A percentile compares a stretch with the other conserved stretches of the same genome.
Evolutionary conservation across 176 grass and related monocot species (phyloP).

Genomic region (Triticum dicoccoides): DNA sequence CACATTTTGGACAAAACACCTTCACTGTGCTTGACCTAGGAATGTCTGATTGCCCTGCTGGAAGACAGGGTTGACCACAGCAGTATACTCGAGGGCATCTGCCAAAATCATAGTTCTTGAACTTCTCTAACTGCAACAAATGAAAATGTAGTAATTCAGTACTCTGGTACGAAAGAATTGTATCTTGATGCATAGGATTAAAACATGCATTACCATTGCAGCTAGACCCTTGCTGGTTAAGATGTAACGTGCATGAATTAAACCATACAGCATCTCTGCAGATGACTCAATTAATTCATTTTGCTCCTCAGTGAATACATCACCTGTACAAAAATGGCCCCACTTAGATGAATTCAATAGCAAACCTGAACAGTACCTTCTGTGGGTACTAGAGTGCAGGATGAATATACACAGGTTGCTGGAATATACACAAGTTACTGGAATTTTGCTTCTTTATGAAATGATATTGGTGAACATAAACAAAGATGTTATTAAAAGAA

Average conservation of each 20-base stretch:
- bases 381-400: conserved; percentile 4
- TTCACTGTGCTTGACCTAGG: conserved; percentile 91
- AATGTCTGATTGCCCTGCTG: conserved; percentile 91
- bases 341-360: conserved; percentile 9
- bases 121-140: conserved; percentile 80
- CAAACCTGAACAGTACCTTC: conserved; percentile 14
- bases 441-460: conserved; percentile 20
- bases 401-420: background rate
- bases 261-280: conserved; percentile 96
- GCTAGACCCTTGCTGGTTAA: conserved; percentile 93
- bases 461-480: conserved; percentile 24
- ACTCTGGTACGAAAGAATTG: background rate
- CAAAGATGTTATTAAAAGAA: conserved; percentile 7
- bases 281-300: conserved; percentile 92
- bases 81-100: conserved; percentile 96
- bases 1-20: conserved; percentile 96
- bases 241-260: conserved; percentile 91
- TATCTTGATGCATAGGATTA: conserved; percentile 7
- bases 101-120: conserved; percentile 96
- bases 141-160: conserved; percentile 16
- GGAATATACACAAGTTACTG: background rate
- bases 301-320: conserved; percentile 95
- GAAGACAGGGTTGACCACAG: conserved; percentile 92
- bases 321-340: conserved; percentile 47
- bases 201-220: conserved; percentile 74